Evolutionary conservation across 306 rosid species (phyloP), one percentile per base, ranked within the genome.

Genomic region (Begonia loranthoides): DNA sequence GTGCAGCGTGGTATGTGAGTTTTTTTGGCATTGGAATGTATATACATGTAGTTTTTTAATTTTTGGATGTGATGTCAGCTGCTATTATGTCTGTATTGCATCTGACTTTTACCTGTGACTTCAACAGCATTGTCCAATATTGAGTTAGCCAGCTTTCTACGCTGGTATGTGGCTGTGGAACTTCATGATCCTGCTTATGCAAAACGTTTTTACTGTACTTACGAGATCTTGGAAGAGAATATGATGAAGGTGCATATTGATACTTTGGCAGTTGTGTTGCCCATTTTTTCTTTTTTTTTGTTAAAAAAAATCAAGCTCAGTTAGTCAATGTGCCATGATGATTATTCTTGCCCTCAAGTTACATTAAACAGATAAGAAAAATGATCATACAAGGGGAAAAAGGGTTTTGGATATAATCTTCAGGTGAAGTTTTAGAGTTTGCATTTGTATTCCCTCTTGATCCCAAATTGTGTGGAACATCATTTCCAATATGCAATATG

Each of bases 81-180:
- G 36, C 58, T 64, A 56, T 49, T 56, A 48, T 80, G 24, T 58
- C 60, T 66, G 19, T 72, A 53, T 63, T 52, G 58, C 50, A 47
- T 64, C 73, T 82, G 72, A 73, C 34, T 48, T 44, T 56, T 49
- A 49, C 61, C 47, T 56, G 72, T 57, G 53, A 58, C 54, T 59
- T 65, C 70, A 58, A 60, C 92, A 90, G 99, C 99, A 67, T 69
- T 80, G 59, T 13, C 76, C 66, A 90, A 86, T 65, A 90, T 82
- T 64, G 95, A 86, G 73, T 70, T 90, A 58, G 99, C 99, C 65
- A 90, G 99, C 83, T 90, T 90, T 76, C 94, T 90, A 63, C 99
- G 99, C 75, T 90, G 95, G 99, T 90, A 76, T 59, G 94, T 90
- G 63, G 92, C 99, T 51, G 95, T 83, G 62, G 99, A 90, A 70